phyloP scores from a whole-genome alignment of 2,329 filamentous ascomycete genomes.

The Penicillium sp. region DNA sequence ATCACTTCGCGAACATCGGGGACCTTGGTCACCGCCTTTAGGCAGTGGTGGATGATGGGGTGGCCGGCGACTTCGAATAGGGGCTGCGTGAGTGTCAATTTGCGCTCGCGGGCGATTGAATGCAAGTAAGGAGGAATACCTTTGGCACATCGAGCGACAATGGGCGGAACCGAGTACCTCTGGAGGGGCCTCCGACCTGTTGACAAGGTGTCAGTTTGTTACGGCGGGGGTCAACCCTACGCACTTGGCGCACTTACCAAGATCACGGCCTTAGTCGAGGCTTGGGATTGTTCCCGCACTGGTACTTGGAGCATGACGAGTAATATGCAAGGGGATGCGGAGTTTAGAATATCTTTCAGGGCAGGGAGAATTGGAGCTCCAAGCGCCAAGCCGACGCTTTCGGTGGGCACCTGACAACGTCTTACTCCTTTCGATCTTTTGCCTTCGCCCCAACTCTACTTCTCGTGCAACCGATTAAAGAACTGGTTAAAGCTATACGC shows the following conservation, averaged over 20 bases:
- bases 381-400: constrained; percentile 25
- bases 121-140: constrained; percentile 51
- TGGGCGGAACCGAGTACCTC: constrained; percentile 93
- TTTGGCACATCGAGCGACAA: constrained; percentile 95
- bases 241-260: constrained; percentile 69
- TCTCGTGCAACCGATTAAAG: background rate
- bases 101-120: background rate
- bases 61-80: constrained; percentile 98
- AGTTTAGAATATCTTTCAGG: constrained; percentile 1
- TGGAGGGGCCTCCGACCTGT: constrained; percentile 90
- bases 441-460: background rate
- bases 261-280: constrained; percentile 89
- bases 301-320: constrained; percentile 49
- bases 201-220: constrained; percentile 32
- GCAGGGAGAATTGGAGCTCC: constrained; percentile 14
- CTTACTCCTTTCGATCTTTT: constrained; percentile 6
- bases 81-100: constrained; percentile 57
- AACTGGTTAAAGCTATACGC: too few species aligned
- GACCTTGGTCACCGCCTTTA: constrained; percentile 87
- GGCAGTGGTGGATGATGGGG: constrained; percentile 97
- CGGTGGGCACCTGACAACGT: constrained; percentile 26
- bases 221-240: constrained; percentile 1
- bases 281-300: constrained; percentile 45
- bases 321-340: constrained; percentile 9
- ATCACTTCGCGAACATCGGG: constrained; percentile 93